Percentiles rank a stretch among this genome's conserved stretches.
These are phyloP conservation scores for Populus hybrid DNA, from an alignment of 441 rosid genomes.

Conservation along the genomic window DNA sequence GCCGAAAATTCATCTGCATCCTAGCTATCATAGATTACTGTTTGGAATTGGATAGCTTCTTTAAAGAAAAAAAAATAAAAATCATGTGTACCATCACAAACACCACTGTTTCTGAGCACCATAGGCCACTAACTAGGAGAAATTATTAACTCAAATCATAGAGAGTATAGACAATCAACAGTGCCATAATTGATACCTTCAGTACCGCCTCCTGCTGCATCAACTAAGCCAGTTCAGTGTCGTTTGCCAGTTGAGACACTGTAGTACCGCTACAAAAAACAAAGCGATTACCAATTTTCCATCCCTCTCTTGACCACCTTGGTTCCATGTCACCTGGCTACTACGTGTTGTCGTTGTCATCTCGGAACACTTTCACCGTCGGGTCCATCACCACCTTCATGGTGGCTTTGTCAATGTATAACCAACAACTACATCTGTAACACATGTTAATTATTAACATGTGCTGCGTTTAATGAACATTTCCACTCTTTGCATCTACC, in stretches of 20 bases:
- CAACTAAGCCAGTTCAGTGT: too few relatives aligned
- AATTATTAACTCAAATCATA: background rate
- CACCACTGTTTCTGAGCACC: background rate
- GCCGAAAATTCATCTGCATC: background rate
- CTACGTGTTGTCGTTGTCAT: background rate
- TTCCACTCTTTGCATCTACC: background rate
- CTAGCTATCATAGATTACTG: background rate
- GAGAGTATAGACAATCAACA: background rate
- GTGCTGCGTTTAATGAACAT: background rate
- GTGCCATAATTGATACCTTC: background rate
- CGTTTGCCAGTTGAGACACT: background rate
- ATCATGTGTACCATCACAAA: background rate
- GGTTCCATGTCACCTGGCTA: background rate
- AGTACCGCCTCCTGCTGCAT: too few relatives aligned
- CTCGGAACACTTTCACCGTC: background rate
- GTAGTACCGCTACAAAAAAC: background rate
- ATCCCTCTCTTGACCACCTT: background rate
- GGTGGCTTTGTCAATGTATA: background rate
- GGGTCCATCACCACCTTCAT: background rate
- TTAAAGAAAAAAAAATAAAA: background rate
- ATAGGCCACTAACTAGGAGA: background rate
- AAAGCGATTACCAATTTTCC: background rate
- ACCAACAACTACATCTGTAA: background rate
- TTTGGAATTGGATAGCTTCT: background rate
- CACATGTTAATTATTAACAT: background rate